These are phyloP conservation scores for Coprinopsis marcescibilis DNA, from an alignment of 768 basidiomycete species.

Conservation along the genomic window DNA sequence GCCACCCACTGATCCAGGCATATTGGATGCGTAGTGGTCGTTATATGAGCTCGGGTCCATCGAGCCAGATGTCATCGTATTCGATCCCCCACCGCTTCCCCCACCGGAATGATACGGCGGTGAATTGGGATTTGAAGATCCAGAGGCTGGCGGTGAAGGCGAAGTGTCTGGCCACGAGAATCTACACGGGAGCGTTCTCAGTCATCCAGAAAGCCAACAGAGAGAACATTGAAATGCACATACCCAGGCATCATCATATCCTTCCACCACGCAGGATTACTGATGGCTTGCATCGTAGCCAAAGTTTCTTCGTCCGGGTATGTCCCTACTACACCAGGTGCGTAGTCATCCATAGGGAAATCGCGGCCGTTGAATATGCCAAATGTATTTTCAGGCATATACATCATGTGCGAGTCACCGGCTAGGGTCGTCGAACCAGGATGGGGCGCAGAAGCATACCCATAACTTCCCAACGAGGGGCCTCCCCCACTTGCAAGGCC, in stretches of 20 bases:
- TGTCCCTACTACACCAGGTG: no score
- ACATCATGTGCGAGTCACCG: constrained; percentile 22
- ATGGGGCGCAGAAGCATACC: background rate
- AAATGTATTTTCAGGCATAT: constrained; percentile 44
- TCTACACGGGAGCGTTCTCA: constrained; percentile 14
- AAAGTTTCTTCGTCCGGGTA: no score
- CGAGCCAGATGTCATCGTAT: no score
- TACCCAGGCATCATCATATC: constrained; percentile 87
- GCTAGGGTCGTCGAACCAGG: background rate
- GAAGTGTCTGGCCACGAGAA: constrained; percentile 34
- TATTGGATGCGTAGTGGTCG: no score
- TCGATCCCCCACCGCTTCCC: no score
- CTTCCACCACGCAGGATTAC: constrained; percentile 68
- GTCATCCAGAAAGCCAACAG: background rate
- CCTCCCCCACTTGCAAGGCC: constrained; percentile 6
- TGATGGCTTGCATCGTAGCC: constrained; percentile 68
- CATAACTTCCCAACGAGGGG: constrained; percentile 1
- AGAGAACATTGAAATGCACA: constrained; percentile 9
- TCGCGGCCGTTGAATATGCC: constrained; percentile 25
- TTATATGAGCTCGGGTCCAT: no score
- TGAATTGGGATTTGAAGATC: constrained; percentile 9
- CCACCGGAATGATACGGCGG: constrained; percentile 3
- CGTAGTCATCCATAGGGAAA: constrained; percentile 38
- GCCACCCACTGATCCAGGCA: background rate
- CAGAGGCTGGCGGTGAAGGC: constrained; percentile 25